Percentiles rank a stretch among this genome's conserved stretches.
Conservation (phyloP, 1,284 basidiomycete species). For the Vanrija humicola region DNA sequence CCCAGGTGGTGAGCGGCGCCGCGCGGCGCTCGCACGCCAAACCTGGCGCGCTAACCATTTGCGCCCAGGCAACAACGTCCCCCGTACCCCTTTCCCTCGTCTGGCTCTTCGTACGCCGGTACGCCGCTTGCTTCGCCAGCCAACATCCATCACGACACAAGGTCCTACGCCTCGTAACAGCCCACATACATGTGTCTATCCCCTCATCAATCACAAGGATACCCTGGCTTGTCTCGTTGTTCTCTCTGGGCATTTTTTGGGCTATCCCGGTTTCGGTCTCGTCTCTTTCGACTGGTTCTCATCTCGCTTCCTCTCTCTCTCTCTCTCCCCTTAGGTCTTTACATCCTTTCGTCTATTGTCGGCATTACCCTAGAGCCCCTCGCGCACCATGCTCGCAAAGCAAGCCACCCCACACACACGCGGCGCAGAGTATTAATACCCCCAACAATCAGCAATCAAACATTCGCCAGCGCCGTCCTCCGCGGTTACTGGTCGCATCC, state of each 20-base stretch:
- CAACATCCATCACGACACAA: no score
- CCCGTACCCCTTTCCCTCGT: background rate
- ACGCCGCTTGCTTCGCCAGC: no score
- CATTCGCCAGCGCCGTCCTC: no score
- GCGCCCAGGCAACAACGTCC: conserved; percentile 1
- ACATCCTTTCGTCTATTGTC: conserved; percentile 1
- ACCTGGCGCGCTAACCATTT: background rate
- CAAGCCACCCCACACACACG: no score
- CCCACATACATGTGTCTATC: no score
- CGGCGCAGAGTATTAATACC: no score
- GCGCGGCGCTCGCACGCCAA: no score
- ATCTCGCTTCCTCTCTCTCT: background rate
- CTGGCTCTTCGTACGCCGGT: background rate
- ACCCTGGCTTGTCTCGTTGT: background rate
- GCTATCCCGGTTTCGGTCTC: background rate
- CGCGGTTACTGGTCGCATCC: no score
- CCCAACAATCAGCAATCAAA: no score
- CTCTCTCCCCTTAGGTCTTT: background rate
- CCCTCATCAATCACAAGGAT: no score
- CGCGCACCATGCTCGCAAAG: no score
- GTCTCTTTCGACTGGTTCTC: background rate
- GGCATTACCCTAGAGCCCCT: background rate
- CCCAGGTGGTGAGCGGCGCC: conserved; percentile 1
- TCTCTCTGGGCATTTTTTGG: background rate
- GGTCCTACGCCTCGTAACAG: no score